Conservation (phyloP, 805 yeast species). For the Kluyveromyces dobzhanskii region DNA sequence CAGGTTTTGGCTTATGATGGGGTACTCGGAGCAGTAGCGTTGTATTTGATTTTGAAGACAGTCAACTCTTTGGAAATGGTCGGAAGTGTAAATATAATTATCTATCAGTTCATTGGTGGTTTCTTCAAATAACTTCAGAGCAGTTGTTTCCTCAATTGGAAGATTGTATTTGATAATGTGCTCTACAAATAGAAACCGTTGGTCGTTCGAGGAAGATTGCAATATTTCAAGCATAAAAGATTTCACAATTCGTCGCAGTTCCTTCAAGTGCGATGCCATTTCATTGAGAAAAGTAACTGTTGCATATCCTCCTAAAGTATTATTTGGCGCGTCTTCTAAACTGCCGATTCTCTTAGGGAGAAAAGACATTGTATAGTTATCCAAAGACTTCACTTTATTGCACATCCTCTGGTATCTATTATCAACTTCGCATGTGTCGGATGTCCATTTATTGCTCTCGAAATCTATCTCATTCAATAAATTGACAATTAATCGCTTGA, state of each 20-base stretch:
- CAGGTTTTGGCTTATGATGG: not conserved
- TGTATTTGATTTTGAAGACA: not conserved
- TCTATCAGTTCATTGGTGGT: not conserved
- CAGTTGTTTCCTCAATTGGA: not conserved
- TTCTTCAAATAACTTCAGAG: not conserved
- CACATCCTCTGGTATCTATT: not conserved
- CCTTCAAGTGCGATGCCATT: not conserved
- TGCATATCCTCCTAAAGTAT: not conserved
- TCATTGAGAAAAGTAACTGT: not conserved
- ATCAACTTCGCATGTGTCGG: not conserved
- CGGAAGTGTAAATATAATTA: not conserved
- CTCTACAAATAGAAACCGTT: not conserved
- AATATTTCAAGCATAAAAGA: not conserved
- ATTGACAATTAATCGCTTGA: not conserved
- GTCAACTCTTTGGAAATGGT: constrained; percentile 1
- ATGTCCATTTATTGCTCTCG: too few relatives aligned
- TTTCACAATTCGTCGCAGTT: not conserved
- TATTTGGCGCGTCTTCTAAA: not conserved
- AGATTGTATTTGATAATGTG: not conserved
- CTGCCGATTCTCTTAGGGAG: not conserved
- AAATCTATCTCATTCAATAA: not conserved
- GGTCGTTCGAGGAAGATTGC: not conserved
- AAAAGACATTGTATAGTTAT: not conserved
- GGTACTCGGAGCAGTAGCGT: not conserved
- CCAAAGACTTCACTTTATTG: not conserved